Evolutionary conservation across 805 yeast genomes (phyloP), one percentile per base, ranked within the genome.

Genomic region (Saccharomyces paradoxus): DNA sequence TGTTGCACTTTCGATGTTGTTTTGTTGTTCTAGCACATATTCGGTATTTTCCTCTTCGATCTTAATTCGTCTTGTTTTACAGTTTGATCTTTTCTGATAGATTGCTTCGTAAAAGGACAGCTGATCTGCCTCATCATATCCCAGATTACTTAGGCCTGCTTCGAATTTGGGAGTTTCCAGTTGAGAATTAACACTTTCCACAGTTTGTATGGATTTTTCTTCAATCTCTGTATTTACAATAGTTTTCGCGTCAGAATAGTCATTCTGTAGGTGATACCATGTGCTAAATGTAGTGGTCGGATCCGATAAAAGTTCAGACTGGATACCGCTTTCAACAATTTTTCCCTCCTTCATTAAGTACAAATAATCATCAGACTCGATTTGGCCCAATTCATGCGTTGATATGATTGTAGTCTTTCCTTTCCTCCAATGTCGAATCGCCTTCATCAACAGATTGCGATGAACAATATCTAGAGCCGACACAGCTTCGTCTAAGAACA

Each of bases 401-500:
- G 92, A 76, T 2, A 89, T 71, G 14, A 94, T 78, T 0, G 97
- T 91, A 0, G 97, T 87, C 58, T 79, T 84, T 1, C 80, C 83
- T 7, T 57, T 55, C 60, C 98, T 77, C 84, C 87, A 83, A 3
- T 58, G 53, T 53, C 80, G 77, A 12, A 94, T 74, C 0, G 76
- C 75, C 1, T 71, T 65, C 63, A 85, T 67, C 4, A 89, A 66
- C 2, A 64, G 53, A 0, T 70, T 69, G 56, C 83, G 76, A 47
- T 77, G 77, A 0, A 60, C 62, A 1, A 71, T 65, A 66, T 94
- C 97, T 54, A 94, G 70, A 0, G 97, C 97, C 50, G 94, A 84
- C 1, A 88, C 72, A 3, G 94, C 80, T 66, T 94, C 99, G 71
- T 94, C 99, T 28, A 91, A 72, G 2, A 94, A 78, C 56, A 92